Evolutionary conservation across 192 early-diverging fungal species (phyloP), one percentile per base, ranked within the genome.

Genomic region (Lobulomyces angularis): DNA sequence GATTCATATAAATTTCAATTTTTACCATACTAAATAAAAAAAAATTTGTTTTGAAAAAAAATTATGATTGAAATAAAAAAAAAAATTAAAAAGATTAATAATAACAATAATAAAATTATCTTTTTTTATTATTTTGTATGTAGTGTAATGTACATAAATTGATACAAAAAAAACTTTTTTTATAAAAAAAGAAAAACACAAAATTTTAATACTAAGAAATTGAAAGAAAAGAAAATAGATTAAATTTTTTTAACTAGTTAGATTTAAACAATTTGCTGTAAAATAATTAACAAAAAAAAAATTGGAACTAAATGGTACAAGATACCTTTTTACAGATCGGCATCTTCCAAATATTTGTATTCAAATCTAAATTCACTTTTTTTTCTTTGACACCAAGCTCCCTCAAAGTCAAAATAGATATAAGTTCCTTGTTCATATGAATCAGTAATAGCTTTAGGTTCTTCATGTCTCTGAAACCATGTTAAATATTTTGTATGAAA

Each of bases 401-500:
- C 85, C 57, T 97, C 91, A 47, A 88, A 96, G 58, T 97, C 94
- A 74, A 97, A 97, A 63, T 96, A 97, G 24, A 96, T 78, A 52
- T 97, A 97, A 17, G 94, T 92, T 18, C 94, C 94, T 56, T 87
- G 83, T 61, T 97, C 94, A 66, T 85, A 97, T 50, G 92, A 86
- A 48, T 94, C 90, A 12, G 87, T 97, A 35, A 94, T 92, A 8
- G 77, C 76, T 56, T 82, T 84, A 30, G 94, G 94, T 62, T 97
- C 90, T 48, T 96, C 89, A 54, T 84, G 88, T 12, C 94, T 79
- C 61, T 97, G 94, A 67, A 97, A 97, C 94, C 94, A 97, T 35
- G 94, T 96, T 37, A 82, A 59, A 48, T 89, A 94, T 70, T 94
- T 89, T 69, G 92, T 97, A 59, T 97, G 94, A 62, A 94, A 97